Conservation (phyloP, 108 stramenopile species). For the Conticribra guillardii region DNA sequence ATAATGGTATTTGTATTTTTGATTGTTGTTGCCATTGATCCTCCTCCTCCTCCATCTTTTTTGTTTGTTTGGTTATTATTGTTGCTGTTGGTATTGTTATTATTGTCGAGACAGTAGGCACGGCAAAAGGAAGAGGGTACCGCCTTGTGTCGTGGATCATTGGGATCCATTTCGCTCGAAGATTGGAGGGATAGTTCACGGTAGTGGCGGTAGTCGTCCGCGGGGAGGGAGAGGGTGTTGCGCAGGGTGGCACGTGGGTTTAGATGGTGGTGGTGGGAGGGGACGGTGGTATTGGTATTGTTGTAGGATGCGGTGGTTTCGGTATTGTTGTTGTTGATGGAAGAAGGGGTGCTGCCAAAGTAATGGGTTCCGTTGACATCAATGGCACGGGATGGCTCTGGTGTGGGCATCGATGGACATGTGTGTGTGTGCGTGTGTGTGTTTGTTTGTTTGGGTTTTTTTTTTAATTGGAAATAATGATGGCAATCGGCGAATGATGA, state of each 20-base stretch:
- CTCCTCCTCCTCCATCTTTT: conserved; percentile 8
- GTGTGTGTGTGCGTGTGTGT: no score
- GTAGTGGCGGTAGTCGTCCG: conserved; percentile 62
- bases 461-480: neutral
- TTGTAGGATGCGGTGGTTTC: neutral
- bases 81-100: conserved; percentile 27
- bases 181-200: conserved; percentile 63
- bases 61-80: conserved; percentile 4
- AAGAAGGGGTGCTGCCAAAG: conserved; percentile 22
- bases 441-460: neutral
- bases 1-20: conserved; percentile 37
- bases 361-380: conserved; percentile 48
- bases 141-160: conserved; percentile 67
- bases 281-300: conserved; percentile 17
- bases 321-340: conserved; percentile 5
- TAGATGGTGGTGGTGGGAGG: conserved; percentile 25
- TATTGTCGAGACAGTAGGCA: conserved; percentile 51
- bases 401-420: neutral
- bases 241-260: conserved; percentile 53
- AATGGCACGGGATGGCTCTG: conserved; percentile 36
- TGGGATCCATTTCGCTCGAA: conserved; percentile 65
- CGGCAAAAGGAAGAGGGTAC: conserved; percentile 50
- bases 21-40: neutral
- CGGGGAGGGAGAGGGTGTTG: conserved; percentile 55
- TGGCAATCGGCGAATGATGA: no score